phyloP scores from a whole-genome alignment of 257 asterid species.

The Lavandula angustifolia region DNA sequence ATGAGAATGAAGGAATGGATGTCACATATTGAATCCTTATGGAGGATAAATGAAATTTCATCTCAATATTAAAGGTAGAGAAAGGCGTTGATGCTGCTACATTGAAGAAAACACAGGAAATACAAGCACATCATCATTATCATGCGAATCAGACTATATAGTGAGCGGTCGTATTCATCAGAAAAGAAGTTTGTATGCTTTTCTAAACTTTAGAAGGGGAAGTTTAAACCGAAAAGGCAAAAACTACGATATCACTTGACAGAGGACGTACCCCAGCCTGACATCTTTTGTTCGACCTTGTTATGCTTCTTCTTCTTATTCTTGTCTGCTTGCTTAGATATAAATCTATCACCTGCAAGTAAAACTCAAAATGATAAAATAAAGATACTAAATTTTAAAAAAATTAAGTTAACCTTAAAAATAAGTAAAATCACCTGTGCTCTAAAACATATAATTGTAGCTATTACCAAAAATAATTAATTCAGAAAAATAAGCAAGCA shows the following conservation, averaged over 20 bases:
- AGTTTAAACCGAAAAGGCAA: background rate
- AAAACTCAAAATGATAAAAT: slow-evolving; percentile 24
- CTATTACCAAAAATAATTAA: slow-evolving; percentile 18
- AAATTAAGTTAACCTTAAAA: too few relatives aligned
- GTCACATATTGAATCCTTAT: background rate
- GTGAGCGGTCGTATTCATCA: slow-evolving; percentile 8
- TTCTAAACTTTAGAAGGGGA: background rate
- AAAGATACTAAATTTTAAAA: background rate
- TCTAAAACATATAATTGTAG: slow-evolving; percentile 3
- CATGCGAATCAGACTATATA: slow-evolving; percentile 14
- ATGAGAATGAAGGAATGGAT: slow-evolving; percentile 2
- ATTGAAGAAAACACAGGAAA: slow-evolving; percentile 1
- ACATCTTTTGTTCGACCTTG: slow-evolving; percentile 88
- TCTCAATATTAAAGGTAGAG: slow-evolving; percentile 1
- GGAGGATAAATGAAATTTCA: slow-evolving; percentile 7
- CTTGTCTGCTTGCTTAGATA: slow-evolving; percentile 84
- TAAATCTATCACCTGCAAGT: slow-evolving; percentile 70
- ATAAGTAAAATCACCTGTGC: slow-evolving; percentile 12
- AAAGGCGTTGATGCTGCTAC: background rate
- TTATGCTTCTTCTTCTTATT: slow-evolving; percentile 85
- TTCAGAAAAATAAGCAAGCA: slow-evolving; percentile 26
- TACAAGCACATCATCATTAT: background rate
- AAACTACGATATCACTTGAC: slow-evolving; percentile 18
- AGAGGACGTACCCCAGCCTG: slow-evolving; percentile 89
- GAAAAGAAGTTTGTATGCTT: slow-evolving; percentile 10